These are phyloP conservation scores for Magnusiomyces suaveolens DNA, from an alignment of 1,139 yeast species.

Conservation along the genomic window DNA sequence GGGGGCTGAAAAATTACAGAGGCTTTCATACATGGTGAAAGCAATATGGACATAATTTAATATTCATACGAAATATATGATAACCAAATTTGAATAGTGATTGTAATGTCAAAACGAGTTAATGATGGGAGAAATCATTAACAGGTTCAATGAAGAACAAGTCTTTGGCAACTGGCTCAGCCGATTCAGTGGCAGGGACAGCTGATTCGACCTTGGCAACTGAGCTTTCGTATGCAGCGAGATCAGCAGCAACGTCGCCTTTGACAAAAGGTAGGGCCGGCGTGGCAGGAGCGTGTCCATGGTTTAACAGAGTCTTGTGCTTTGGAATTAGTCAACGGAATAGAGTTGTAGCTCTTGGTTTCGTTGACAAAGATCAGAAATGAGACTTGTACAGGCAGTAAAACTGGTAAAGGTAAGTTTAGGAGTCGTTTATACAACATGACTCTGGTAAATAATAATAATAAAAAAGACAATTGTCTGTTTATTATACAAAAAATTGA, in stretches of 20 bases:
- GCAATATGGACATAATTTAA: no score
- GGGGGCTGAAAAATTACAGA: neutral
- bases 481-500: neutral
- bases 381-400: conserved; percentile 39
- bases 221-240: conserved; percentile 63
- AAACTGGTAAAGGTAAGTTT: conserved; percentile 13
- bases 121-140: conserved; percentile 51
- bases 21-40: no score
- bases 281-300: conserved; percentile 67
- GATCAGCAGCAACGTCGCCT: conserved; percentile 59
- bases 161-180: conserved; percentile 41
- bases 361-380: conserved; percentile 81
- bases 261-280: conserved; percentile 67
- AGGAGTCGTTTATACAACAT: conserved; percentile 9
- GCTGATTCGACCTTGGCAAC: conserved; percentile 60
- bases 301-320: conserved; percentile 72
- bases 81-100: neutral
- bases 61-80: neutral
- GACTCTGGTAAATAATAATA: conserved; percentile 10
- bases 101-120: conserved; percentile 8
- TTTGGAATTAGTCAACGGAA: conserved; percentile 61
- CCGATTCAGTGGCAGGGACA: conserved; percentile 39
- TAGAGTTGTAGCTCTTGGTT: conserved; percentile 80
- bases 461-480: neutral
- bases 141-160: conserved; percentile 57